phyloP scores from a whole-genome alignment of 225 moss, liverwort and hornwort genomes.

The Pseudoscleropodium purum region DNA sequence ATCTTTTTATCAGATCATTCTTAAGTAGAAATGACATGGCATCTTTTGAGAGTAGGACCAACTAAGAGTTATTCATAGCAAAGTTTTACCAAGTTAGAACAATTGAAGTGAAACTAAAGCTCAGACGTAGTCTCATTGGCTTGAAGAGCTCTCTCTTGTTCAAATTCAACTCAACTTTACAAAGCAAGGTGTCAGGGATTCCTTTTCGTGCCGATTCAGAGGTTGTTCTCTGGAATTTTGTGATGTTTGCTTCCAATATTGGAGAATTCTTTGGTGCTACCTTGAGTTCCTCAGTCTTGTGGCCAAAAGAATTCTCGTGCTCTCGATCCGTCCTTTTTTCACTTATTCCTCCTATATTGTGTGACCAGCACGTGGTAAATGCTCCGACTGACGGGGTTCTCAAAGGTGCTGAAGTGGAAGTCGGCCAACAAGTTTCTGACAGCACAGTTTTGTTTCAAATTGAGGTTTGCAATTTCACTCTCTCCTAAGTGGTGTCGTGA shows the following conservation, averaged over 20 bases:
- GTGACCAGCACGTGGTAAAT: slow-evolving; percentile 68
- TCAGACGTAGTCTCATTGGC: background rate
- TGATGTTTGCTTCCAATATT: background rate
- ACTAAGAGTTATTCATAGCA: background rate
- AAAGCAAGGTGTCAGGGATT: background rate
- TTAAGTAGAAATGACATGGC: background rate
- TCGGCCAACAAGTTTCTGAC: slow-evolving; percentile 87
- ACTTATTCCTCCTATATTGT: background rate
- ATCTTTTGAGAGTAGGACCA: background rate
- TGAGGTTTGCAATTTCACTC: slow-evolving; percentile 34
- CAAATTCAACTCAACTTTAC: background rate
- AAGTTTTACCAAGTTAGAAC: background rate
- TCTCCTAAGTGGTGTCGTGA: background rate
- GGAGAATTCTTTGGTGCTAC: background rate
- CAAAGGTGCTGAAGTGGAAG: slow-evolving; percentile 42
- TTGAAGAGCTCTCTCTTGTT: background rate
- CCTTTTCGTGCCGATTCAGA: background rate
- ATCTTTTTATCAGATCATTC: background rate
- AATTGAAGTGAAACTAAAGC: background rate
- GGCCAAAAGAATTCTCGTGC: background rate
- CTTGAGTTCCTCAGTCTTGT: background rate
- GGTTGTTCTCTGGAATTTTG: background rate
- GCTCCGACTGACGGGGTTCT: slow-evolving; percentile 66
- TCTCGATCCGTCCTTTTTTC: background rate
- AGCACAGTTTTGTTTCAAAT: slow-evolving; percentile 67